Evolutionary conservation across 1,284 basidiomycete species (phyloP).

Genomic region (Microbotryum intermedium): DNA sequence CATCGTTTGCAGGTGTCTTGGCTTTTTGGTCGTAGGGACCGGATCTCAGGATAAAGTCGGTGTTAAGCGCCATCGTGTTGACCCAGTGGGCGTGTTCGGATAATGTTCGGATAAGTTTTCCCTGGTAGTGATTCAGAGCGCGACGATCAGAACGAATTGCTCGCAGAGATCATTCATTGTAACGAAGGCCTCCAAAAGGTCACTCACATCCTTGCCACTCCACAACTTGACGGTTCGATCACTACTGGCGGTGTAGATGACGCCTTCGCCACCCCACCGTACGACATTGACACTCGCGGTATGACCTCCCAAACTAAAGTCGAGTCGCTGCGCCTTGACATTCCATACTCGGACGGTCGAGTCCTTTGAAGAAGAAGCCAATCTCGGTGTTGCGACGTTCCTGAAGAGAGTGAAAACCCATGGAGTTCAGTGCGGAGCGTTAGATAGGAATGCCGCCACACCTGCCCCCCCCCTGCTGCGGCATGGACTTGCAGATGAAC

Average conservation of each 20-base stretch:
- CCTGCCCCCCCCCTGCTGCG: not conserved
- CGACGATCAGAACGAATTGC: not conserved
- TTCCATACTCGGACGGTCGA: conserved; percentile 92
- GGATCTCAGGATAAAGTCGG: conserved; percentile 88
- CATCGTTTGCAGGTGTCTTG: conserved; percentile 64
- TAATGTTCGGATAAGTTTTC: conserved; percentile 56
- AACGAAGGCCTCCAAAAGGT: no score
- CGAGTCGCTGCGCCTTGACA: conserved; percentile 57
- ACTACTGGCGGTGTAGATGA: conserved; percentile 87
- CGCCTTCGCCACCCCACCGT: conserved; percentile 84
- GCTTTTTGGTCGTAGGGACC: conserved; percentile 86
- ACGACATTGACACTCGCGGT: conserved; percentile 91
- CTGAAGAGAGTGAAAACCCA: conserved; percentile 13
- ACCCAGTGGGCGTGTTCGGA: conserved; percentile 99
- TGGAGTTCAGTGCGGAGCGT: not conserved
- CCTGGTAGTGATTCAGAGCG: conserved; percentile 33
- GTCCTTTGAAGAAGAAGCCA: conserved; percentile 94
- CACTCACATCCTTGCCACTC: conserved; percentile 64
- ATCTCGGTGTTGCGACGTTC: conserved; percentile 63
- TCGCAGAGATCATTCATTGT: not conserved
- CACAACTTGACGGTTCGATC: conserved; percentile 91
- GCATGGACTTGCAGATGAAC: conserved; percentile 61
- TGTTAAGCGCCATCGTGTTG: conserved; percentile 88
- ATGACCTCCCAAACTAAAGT: conserved; percentile 87
- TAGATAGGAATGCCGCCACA: no score